phyloP scores from a whole-genome alignment of 2,329 filamentous ascomycete species.

The Arthrobotrys megalospora region DNA sequence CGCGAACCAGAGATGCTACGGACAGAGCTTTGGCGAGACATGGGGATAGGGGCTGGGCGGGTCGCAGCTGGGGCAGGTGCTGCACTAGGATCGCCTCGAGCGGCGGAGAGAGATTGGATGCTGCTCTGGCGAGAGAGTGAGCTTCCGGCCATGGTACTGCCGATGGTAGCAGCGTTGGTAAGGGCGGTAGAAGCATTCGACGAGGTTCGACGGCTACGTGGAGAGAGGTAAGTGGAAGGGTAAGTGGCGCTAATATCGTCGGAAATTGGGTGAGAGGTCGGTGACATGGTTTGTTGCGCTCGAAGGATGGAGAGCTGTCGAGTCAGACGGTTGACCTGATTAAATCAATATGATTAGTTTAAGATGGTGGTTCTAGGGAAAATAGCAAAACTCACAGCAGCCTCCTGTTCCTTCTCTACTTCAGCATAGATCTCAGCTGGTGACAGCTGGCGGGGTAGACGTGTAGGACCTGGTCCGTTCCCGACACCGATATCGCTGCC shows the following conservation, averaged over 20 bases:
- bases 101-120: slow-evolving; percentile 68
- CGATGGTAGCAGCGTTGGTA: slow-evolving; percentile 72
- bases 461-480: slow-evolving; percentile 79
- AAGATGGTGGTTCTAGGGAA: not conserved
- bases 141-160: slow-evolving; percentile 71
- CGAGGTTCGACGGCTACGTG: slow-evolving; percentile 72
- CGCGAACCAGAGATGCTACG: slow-evolving; percentile 56
- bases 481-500: slow-evolving; percentile 69
- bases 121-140: slow-evolving; percentile 68
- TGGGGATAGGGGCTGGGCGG: slow-evolving; percentile 54
- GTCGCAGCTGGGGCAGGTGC: slow-evolving; percentile 9
- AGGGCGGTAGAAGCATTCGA: slow-evolving; percentile 76
- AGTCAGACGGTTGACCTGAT: slow-evolving; percentile 89
- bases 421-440: slow-evolving; percentile 89
- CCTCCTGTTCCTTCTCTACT: slow-evolving; percentile 95
- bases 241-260: slow-evolving; percentile 56
- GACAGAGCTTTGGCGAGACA: slow-evolving; percentile 58
- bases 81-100: slow-evolving; percentile 69
- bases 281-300: slow-evolving; percentile 77
- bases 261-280: slow-evolving; percentile 71
- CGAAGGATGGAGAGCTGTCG: slow-evolving; percentile 90
- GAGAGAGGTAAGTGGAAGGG: slow-evolving; percentile 53
- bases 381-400: slow-evolving; percentile 75
- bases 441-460: slow-evolving; percentile 89
- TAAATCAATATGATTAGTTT: not conserved